Evolutionary conservation across 352 stramenopile genomes (phyloP), one percentile per base, ranked within the genome.

Genomic region (Globisporangium heterothallicum): DNA sequence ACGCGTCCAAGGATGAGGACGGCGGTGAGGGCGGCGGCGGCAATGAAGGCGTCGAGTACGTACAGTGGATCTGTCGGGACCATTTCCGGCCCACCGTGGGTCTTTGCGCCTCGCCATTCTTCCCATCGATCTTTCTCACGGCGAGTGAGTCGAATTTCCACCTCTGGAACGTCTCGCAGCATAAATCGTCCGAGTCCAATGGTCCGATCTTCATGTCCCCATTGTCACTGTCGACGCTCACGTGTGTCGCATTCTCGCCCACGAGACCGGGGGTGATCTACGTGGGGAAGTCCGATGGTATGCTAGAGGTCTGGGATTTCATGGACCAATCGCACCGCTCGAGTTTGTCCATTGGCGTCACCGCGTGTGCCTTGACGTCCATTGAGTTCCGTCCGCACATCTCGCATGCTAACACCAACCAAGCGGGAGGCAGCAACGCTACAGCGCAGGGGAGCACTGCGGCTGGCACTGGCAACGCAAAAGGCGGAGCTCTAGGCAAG

Each of bases 241-340:
- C 84, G 4, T 89, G 81, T 42, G 90, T 78, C 18, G 75, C 75
- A 5, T 97, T 95, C 66, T 96, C 80, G n/a, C 86, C 88, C 18
- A 95, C 87, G 22, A 64, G 92, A 0, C 86, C 92, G 4, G 88
- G 66, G 2, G 88, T 96, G 18, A 59, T 98, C 42, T 94, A 94
- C 58, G 64, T 97, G 41, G 86, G 83, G 21, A 95, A 93, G 59
- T 66, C 76, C 10, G 90, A 97, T 56, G 92, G 92, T 1, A 84
- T 88, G 53, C 69, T 98, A 35, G 85, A 97, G 56, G 85, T 97
- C 36, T 98, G 90, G 92, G 92, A 98, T 57, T 95, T 97, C 43
- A 80, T 94, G 50, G 92, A 98, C 56, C 85, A 94, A 56, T 95
- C 84, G 13, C 88, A 97, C 44, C 82, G 78, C 14, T 81, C 83